Evolutionary conservation across 345 rosid genomes (phyloP), one percentile per base, ranked within the genome.

Genomic region (Zanthoxylum bungeanum): DNA sequence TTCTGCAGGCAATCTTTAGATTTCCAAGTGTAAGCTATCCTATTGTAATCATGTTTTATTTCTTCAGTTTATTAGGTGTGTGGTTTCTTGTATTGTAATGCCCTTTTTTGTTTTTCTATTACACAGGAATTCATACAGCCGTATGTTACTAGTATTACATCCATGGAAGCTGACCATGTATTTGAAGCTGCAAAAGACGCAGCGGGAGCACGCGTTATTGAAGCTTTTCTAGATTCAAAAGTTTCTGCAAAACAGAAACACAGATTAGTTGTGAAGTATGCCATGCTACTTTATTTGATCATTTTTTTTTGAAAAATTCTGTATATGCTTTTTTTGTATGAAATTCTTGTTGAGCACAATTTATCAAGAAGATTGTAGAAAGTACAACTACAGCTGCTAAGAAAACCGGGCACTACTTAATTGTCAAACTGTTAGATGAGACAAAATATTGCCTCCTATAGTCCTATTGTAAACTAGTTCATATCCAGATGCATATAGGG

Each of bases 191-290:
- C 89, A 68, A 89, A 86, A 81, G 94, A 95, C 81, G 75, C 85
- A 34, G 86, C 87, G 17, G 98, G 99, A 66, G 91, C 96, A n/a
- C 91, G 85, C 61, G 94, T 84, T 51, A 85, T 95, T 51, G 99
- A 95, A 83, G 93, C 93, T 39, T 92, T 88, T 85, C 91, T 92
- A 68, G 81, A 73, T 75, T 88, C 97, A 61, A 78, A 83, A 72
- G 90, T 89, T 78, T 85, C 96, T 69, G 79, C 72, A 16, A 95
- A 95, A 60, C 92, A 82, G 76, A 95, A 92, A 74, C 87, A 85
- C 58, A 84, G 87, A 82, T 70, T 92, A 69, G 83, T 92, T 55
- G 74, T 73, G 60, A 95, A 91, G 97, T 93, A 91, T 60, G 96
- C 72, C 28, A 14, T 71, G 50, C 68, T 42, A 65, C 60, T 74